Evolutionary conservation across 192 early-diverging fungal genomes (phyloP).

Genomic region (Coemansia brasiliensis): DNA sequence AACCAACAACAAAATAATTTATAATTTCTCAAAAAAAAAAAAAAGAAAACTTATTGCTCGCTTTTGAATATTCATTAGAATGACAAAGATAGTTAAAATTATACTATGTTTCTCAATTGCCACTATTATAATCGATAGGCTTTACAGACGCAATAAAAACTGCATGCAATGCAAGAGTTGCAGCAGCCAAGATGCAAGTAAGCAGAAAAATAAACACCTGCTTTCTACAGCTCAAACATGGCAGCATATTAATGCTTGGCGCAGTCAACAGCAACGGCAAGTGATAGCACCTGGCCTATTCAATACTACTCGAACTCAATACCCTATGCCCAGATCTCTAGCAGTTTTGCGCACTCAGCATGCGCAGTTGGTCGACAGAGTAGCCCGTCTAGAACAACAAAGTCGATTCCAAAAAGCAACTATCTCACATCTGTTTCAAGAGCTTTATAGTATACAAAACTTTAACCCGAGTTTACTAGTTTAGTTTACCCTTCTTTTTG

Average conservation of each 20-base stretch:
- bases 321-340: neutral
- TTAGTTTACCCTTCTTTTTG: neutral
- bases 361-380: neutral
- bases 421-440: slow-evolving; percentile 11
- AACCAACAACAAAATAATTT: neutral
- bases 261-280: slow-evolving; percentile 3
- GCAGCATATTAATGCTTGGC: neutral
- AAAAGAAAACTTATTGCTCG: too few relatives aligned
- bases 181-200: too few relatives aligned
- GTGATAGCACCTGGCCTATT: neutral
- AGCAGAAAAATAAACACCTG: too few relatives aligned
- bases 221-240: neutral
- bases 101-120: neutral
- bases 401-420: neutral
- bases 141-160: neutral
- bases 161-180: neutral
- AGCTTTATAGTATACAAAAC: slow-evolving; percentile 3
- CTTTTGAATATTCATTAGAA: neutral
- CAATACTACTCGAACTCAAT: too few relatives aligned
- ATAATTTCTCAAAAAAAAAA: neutral
- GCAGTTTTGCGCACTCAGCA: neutral
- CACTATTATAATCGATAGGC: neutral
- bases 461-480: too few relatives aligned
- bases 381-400: slow-evolving; percentile 4
- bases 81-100: neutral